These are phyloP conservation scores for Aspergillus fijiensis DNA, from an alignment of 2,329 filamentous ascomycete genomes.

Conservation along the genomic window DNA sequence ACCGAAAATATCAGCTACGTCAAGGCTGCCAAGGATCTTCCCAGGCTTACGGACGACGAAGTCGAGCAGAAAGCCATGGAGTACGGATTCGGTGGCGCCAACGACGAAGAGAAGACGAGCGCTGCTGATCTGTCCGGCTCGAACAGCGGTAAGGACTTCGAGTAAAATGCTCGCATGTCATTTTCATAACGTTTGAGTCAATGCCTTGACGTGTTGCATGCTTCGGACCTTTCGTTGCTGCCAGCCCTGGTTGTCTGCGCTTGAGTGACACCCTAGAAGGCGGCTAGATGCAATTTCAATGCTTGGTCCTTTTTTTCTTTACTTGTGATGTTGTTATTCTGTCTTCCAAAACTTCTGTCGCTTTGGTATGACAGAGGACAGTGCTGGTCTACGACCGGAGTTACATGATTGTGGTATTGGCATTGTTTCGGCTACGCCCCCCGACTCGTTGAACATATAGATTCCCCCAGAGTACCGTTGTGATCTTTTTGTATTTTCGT, in stretches of 20 bases:
- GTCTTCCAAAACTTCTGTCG: background rate
- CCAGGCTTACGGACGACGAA: constrained; percentile 36
- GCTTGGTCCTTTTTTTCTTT: constrained; percentile 2
- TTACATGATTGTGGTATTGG: background rate
- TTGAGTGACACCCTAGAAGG: too few species aligned
- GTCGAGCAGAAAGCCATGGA: constrained; percentile 35
- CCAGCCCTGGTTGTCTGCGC: too few species aligned
- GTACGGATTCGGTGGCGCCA: constrained; percentile 29
- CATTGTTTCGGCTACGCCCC: background rate
- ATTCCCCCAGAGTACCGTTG: background rate
- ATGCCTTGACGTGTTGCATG: too few species aligned
- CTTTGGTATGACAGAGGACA: background rate
- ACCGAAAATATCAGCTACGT: constrained; percentile 45
- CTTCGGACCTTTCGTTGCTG: too few species aligned
- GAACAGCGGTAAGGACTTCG: constrained; percentile 17
- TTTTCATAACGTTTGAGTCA: background rate
- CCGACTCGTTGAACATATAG: background rate
- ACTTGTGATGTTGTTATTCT: constrained; percentile 5
- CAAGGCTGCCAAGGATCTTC: constrained; percentile 32
- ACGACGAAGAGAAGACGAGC: constrained; percentile 26
- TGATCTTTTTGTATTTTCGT: constrained; percentile 14
- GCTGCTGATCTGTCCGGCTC: constrained; percentile 13
- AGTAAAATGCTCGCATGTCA: constrained; percentile 10
- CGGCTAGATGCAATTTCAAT: too few species aligned
- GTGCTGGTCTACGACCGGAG: background rate